Evolutionary conservation across 2,329 filamentous ascomycete species (phyloP).

Genomic region (Myriosclerotinia duriaeana): DNA sequence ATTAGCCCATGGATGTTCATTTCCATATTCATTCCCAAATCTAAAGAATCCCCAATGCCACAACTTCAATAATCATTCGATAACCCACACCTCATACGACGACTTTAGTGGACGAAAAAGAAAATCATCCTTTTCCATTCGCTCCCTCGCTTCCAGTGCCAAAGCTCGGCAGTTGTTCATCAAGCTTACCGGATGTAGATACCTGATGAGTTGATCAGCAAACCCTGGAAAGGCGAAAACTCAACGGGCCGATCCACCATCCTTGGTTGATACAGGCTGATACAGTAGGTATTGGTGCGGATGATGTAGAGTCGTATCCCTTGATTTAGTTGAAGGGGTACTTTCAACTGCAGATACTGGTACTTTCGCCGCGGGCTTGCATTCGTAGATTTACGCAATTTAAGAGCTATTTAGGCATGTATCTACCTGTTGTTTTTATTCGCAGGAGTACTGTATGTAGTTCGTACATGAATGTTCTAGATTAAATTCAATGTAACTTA

Average conservation of each 20-base stretch:
- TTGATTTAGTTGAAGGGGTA: too few species aligned
- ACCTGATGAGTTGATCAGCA: too few species aligned
- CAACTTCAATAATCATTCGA: not conserved
- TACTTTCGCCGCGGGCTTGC: not conserved
- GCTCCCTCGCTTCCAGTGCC: not conserved
- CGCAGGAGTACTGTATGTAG: too few species aligned
- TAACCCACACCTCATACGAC: not conserved
- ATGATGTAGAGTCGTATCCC: too few species aligned
- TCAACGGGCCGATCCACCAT: conserved; percentile 18
- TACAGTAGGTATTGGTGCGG: too few species aligned
- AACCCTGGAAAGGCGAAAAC: not conserved
- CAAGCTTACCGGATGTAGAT: not conserved
- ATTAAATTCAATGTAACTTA: too few species aligned
- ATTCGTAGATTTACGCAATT: not conserved
- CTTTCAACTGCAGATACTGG: conserved; percentile 1
- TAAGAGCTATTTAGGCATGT: conserved; percentile 7
- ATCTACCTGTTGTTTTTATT: not conserved
- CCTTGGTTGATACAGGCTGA: conserved; percentile 12
- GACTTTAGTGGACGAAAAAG: too few species aligned
- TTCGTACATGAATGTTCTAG: too few species aligned
- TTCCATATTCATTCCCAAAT: not conserved
- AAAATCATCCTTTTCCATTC: not conserved
- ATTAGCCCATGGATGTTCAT: not conserved
- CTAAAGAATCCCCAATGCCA: conserved; percentile 12
- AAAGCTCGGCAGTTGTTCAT: conserved; percentile 14